Base-by-base conservation (phyloP, 148 eudicot species). In the Dianthus caryophyllus region DNA sequence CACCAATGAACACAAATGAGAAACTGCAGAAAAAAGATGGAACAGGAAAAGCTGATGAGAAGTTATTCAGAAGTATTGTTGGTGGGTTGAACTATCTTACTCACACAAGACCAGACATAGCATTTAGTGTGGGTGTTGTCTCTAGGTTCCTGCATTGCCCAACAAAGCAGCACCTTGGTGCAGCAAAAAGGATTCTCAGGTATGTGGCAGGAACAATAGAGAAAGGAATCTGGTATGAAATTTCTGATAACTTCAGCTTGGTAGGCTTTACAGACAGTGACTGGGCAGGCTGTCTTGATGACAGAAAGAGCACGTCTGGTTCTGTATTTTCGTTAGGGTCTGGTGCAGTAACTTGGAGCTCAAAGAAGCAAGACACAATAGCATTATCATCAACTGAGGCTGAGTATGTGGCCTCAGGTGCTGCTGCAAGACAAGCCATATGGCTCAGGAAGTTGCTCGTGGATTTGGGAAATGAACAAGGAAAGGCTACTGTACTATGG, bases 231-330 rank as follows among this genome's bases (percentile, higher is more conserved):
- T n/a, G n/a, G n/a, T n/a, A n/a, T n/a, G n/a, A n/a, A n/a, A 69
- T 0, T 12, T 76, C n/a, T 38, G 65, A 53, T 76, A 57, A 46
- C 2, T 62, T 63, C 25, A 68, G 20, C 18, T 50, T 75, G 18
- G 26, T 68, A 4, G 64, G 72, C 0, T 68, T 29, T n/a, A 68
- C 64, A 1, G 53, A 57, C 54, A 68, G 64, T 57, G 72, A 56
- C 57, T 41, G 72, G 64, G 64, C 41, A 22, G n/a, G n/a, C n/a
- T n/a, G 72, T 68, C 7, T 56, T 5, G 64, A 68, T 43, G 72
- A 68, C 57, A 12, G n/a, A n/a, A n/a, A n/a, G n/a, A n/a, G n/a
- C n/a, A n/a, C n/a, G n/a, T n/a, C n/a, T n/a, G n/a, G n/a, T 16
- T 48, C 1, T 68, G 53, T 9, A 39, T 41, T 0, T 68, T 26